Conservation (phyloP, 2,329 filamentous ascomycete species). For the Ascochyta pisi region DNA sequence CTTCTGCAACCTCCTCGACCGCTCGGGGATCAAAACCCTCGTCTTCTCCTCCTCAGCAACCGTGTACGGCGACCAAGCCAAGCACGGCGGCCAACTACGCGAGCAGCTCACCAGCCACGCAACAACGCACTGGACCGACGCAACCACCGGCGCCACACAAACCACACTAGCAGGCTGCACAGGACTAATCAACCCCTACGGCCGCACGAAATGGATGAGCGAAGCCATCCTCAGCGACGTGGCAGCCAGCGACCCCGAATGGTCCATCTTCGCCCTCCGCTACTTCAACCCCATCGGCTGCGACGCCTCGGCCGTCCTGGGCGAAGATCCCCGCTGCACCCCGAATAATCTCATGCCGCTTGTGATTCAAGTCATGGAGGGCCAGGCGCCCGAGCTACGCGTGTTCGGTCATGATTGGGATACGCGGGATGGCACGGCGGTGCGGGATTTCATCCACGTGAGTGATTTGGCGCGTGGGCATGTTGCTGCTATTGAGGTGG, state of each 20-base stretch:
- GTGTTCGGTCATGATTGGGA: constrained; percentile 72
- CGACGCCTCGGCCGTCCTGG: constrained; percentile 67
- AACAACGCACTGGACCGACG: too few species aligned
- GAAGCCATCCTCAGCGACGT: constrained; percentile 68
- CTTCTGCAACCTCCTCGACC: constrained; percentile 60
- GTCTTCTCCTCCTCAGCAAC: constrained; percentile 62
- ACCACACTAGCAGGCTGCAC: too few species aligned
- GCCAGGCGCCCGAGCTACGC: constrained; percentile 60
- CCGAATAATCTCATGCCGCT: constrained; percentile 71
- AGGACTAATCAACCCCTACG: constrained; percentile 62
- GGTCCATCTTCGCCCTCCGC: constrained; percentile 64
- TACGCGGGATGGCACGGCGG: constrained; percentile 69
- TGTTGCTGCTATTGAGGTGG: constrained; percentile 58
- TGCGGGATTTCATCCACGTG: constrained; percentile 73
- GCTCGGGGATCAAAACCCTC: constrained; percentile 65
- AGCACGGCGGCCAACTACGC: too few species aligned
- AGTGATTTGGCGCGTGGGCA: constrained; percentile 70
- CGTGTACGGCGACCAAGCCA: too few species aligned
- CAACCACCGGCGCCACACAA: too few species aligned
- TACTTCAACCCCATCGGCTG: constrained; percentile 70
- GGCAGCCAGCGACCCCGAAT: constrained; percentile 63
- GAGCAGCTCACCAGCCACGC: too few species aligned
- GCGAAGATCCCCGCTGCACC: constrained; percentile 67
- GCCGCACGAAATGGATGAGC: constrained; percentile 68
- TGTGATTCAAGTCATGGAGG: constrained; percentile 67